A percentile compares a stretch with the other conserved stretches of the same genome.
Evolutionary conservation across 192 early-diverging fungal genomes (phyloP).

Genomic region (Backusella mclennaniae): DNA sequence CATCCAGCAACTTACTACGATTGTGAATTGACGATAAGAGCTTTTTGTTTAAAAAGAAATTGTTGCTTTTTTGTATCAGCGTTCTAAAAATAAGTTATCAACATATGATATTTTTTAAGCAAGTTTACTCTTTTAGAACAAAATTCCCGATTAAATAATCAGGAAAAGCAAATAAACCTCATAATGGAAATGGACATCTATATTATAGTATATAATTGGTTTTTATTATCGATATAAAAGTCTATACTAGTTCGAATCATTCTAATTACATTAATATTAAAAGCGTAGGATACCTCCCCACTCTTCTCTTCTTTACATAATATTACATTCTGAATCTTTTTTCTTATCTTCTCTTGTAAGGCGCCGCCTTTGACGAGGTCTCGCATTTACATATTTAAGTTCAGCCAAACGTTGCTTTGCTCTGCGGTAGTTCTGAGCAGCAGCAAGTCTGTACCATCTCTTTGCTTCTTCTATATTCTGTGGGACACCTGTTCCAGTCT

Average conservation of each 20-base stretch:
- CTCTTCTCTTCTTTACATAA: constrained; percentile 26
- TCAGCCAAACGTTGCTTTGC: constrained; percentile 84
- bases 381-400: constrained; percentile 55
- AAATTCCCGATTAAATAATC: too few species aligned
- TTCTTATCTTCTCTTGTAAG: constrained; percentile 16
- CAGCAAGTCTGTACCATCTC: constrained; percentile 85
- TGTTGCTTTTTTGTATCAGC: too few species aligned
- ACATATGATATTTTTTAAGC: too few species aligned
- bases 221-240: background rate
- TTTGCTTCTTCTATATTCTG: constrained; percentile 81
- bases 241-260: background rate
- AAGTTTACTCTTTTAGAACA: background rate
- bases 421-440: constrained; percentile 79
- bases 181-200: background rate
- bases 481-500: constrained; percentile 84
- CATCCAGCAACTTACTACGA: background rate
- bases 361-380: constrained; percentile 6
- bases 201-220: background rate
- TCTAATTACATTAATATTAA: background rate
- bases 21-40: background rate
- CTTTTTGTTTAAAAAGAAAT: too few species aligned
- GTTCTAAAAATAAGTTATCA: too few species aligned
- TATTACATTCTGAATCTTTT: constrained; percentile 23
- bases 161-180: background rate
- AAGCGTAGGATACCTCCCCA: background rate